Conservation (phyloP, 2,329 filamentous ascomycete genomes). For the Orbilia quercus region DNA sequence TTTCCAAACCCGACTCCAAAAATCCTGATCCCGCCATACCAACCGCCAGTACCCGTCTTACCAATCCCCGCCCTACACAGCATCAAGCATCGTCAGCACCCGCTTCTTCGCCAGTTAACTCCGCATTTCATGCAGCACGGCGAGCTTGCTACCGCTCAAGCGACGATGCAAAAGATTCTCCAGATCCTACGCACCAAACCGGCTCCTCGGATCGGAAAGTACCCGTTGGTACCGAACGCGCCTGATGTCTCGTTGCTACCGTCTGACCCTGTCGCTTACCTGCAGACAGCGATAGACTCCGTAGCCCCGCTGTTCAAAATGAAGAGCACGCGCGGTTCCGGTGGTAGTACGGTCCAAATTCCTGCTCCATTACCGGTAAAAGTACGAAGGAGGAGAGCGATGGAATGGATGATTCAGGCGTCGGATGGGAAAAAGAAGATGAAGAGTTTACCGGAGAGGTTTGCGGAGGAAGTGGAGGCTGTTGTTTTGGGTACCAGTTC, state of each 20-base stretch:
- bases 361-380: slow-evolving; percentile 80
- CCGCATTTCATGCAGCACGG: slow-evolving; percentile 91
- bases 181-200: slow-evolving; percentile 82
- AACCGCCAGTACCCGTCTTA: slow-evolving; percentile 78
- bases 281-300: slow-evolving; percentile 89
- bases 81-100: slow-evolving; percentile 85
- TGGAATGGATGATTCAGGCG: slow-evolving; percentile 89
- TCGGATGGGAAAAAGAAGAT: slow-evolving; percentile 78
- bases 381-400: slow-evolving; percentile 80
- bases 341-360: slow-evolving; percentile 83
- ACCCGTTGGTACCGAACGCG: slow-evolving; percentile 78
- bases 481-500: slow-evolving; percentile 86
- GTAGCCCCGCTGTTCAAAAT: slow-evolving; percentile 89
- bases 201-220: slow-evolving; percentile 77
- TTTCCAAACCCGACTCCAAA: slow-evolving; percentile 60
- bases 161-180: slow-evolving; percentile 62
- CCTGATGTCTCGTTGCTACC: slow-evolving; percentile 83
- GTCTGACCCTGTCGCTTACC: slow-evolving; percentile 87
- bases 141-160: slow-evolving; percentile 88
- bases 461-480: slow-evolving; percentile 68
- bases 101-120: slow-evolving; percentile 85
- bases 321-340: slow-evolving; percentile 78
- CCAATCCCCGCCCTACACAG: slow-evolving; percentile 73
- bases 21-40: slow-evolving; percentile 64
- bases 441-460: slow-evolving; percentile 62